Conservation (phyloP, 805 yeast genomes). For the Saturnispora zaruensis region DNA sequence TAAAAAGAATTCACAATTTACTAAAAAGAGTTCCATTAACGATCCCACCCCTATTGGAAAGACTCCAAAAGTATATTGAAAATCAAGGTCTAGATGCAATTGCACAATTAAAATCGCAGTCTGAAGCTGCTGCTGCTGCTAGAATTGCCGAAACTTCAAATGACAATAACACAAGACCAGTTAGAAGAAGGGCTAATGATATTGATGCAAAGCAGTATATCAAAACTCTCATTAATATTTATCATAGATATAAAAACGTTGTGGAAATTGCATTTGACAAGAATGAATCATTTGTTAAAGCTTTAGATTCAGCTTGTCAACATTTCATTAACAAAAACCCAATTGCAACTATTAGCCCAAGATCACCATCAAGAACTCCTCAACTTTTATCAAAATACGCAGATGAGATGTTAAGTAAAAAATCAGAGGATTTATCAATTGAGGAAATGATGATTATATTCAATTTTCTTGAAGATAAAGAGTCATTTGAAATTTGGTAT, state of each 20-base stretch:
- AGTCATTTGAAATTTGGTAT: constrained; percentile 89
- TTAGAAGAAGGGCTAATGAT: constrained; percentile 8
- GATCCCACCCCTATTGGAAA: constrained; percentile 64
- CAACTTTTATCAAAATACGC: constrained; percentile 85
- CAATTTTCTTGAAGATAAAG: constrained; percentile 85
- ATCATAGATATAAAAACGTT: constrained; percentile 56
- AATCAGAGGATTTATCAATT: constrained; percentile 66
- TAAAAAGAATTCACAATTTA: constrained; percentile 66
- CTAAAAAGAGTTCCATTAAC: constrained; percentile 74
- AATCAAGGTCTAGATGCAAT: constrained; percentile 53
- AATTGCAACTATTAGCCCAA: constrained; percentile 62
- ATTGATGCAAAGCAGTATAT: constrained; percentile 71
- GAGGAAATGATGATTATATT: constrained; percentile 83
- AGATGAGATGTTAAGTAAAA: constrained; percentile 74
- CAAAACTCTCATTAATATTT: constrained; percentile 63
- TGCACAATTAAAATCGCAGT: constrained; percentile 39
- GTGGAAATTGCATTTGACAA: constrained; percentile 60
- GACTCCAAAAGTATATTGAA: constrained; percentile 66
- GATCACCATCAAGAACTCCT: constrained; percentile 70
- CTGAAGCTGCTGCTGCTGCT: constrained; percentile 13
- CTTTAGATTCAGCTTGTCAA: constrained; percentile 84
- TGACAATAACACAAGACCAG: not conserved
- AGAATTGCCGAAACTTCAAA: constrained; percentile 3
- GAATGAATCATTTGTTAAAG: constrained; percentile 72
- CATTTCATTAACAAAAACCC: constrained; percentile 73